Conservation (phyloP, 305 asterid species). For the Fraxinus baroniana region DNA sequence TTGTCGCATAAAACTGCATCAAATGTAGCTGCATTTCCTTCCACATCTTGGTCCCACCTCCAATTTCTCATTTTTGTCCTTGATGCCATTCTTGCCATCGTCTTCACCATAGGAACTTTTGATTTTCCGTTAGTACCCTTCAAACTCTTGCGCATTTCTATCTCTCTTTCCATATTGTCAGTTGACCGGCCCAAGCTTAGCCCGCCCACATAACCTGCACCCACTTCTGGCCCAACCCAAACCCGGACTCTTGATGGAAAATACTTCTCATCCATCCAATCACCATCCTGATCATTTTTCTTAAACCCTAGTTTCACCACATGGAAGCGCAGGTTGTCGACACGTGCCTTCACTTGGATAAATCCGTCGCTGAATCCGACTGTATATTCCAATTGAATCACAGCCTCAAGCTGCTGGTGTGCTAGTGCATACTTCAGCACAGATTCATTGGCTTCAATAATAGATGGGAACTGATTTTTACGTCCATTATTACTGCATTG, state of each 20-base stretch:
- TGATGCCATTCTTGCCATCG: slow-evolving; percentile 49
- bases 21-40: slow-evolving; percentile 64
- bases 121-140: slow-evolving; percentile 55
- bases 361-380: slow-evolving; percentile 49
- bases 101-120: slow-evolving; percentile 51
- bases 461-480: slow-evolving; percentile 34
- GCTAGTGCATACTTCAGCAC: slow-evolving; percentile 71
- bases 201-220: slow-evolving; percentile 70
- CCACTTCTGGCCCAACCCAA: slow-evolving; percentile 88
- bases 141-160: slow-evolving; percentile 53
- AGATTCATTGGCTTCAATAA: slow-evolving; percentile 50
- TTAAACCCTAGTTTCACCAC: slow-evolving; percentile 66
- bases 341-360: slow-evolving; percentile 63
- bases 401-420: slow-evolving; percentile 89
- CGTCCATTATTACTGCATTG: slow-evolving; percentile 24
- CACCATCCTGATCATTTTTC: slow-evolving; percentile 33
- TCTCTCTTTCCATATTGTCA: slow-evolving; percentile 54
- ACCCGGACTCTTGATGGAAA: slow-evolving; percentile 71
- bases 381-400: slow-evolving; percentile 70
- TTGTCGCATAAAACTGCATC: slow-evolving; percentile 63
- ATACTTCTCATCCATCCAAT: slow-evolving; percentile 51
- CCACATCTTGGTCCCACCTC: slow-evolving; percentile 94
- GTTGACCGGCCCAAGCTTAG: slow-evolving; percentile 76
- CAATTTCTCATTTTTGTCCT: slow-evolving; percentile 62
- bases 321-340: slow-evolving; percentile 69